Base-by-base conservation (phyloP, 306 rosid species). In the Cyclanthera cordifolia region DNA sequence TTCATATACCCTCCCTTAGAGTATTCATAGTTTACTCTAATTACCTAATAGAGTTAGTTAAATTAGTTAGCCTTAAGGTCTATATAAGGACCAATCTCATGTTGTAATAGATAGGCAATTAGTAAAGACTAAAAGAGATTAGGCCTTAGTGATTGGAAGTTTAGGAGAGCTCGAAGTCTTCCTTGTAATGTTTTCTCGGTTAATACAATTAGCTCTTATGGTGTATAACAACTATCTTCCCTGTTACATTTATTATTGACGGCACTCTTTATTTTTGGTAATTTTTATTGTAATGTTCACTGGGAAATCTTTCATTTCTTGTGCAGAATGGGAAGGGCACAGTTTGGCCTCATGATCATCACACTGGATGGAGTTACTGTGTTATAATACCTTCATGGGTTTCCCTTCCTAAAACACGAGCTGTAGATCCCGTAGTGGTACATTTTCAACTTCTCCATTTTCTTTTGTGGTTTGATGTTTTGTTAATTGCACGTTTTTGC, bases 291-390 rank as follows among this genome's bases (percentile, higher is more conserved):
- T 25, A 15, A 46, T 45, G 23, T 46, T 65, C 20, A 65, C 70
- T 45, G 1, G 21, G 39, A 65, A 65, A 45, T 32, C 30, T 45
- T 45, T 45, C 14, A 61, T 47, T 66, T 46, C 16, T 25, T 66
- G 15, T 47, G 23, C 43, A 85, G 95, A 83, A 80, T 11, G 98
- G 96, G 17, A 79, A 84, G 56, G 72, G 83, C 75, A 78, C 95
- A 50, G 72, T 89, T 72, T 87, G 96, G 98, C 96, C 96, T 1
- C 87, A 81, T 61, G 83, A 84, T 79, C 82, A 89, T 65, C 88
- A 41, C 34, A 59, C 78, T 8, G 86, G 82, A 75, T 93, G 98
- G 98, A 84, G 88, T 72, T 93, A 87, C 78, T 86, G 88, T 53
- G 78, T 86, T 27, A 76, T 86, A 0, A 56, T 93, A 79, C 95